phyloP scores from a whole-genome alignment of 108 stramenopile genomes.

The Skeletonema menzelii region DNA sequence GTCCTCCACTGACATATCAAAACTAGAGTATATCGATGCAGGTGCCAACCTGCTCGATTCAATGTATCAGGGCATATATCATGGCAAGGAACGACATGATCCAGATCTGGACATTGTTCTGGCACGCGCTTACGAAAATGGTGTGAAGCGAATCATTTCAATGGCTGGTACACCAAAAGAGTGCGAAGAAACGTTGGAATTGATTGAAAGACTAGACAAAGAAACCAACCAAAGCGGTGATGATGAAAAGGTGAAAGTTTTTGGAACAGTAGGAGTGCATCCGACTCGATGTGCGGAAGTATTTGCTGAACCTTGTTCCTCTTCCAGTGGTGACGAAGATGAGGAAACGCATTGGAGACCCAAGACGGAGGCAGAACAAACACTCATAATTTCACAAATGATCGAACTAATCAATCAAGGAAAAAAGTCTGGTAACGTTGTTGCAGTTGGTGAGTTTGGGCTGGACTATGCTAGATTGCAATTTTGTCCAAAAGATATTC shows the following conservation, averaged over 20 bases:
- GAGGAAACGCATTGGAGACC: constrained; percentile 18
- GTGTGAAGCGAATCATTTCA: constrained; percentile 67
- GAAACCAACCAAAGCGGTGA: constrained; percentile 46
- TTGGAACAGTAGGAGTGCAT: constrained; percentile 92
- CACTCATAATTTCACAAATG: constrained; percentile 48
- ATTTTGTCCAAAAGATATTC: constrained; percentile 84
- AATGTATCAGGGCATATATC: constrained; percentile 83
- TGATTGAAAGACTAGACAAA: constrained; percentile 33
- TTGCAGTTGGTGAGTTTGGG: constrained; percentile 95
- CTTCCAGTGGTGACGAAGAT: neutral
- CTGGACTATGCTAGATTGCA: constrained; percentile 95
- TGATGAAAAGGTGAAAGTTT: constrained; percentile 47
- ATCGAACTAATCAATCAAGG: constrained; percentile 53
- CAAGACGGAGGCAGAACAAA: constrained; percentile 28
- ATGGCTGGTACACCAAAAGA: constrained; percentile 87
- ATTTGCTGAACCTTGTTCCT: constrained; percentile 48
- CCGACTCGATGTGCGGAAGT: constrained; percentile 90
- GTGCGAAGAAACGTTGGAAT: constrained; percentile 29
- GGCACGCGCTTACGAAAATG: constrained; percentile 63
- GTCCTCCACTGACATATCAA: neutral
- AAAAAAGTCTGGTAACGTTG: constrained; percentile 60
- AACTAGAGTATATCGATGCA: constrained; percentile 79
- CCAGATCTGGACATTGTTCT: constrained; percentile 87
- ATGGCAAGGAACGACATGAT: constrained; percentile 82
- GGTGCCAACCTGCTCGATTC: constrained; percentile 93